Percentiles rank a stretch among this genome's conserved stretches.
These are phyloP conservation scores for Ganoderma sp. DNA, from an alignment of 1,284 basidiomycete genomes.

Conservation along the genomic window DNA sequence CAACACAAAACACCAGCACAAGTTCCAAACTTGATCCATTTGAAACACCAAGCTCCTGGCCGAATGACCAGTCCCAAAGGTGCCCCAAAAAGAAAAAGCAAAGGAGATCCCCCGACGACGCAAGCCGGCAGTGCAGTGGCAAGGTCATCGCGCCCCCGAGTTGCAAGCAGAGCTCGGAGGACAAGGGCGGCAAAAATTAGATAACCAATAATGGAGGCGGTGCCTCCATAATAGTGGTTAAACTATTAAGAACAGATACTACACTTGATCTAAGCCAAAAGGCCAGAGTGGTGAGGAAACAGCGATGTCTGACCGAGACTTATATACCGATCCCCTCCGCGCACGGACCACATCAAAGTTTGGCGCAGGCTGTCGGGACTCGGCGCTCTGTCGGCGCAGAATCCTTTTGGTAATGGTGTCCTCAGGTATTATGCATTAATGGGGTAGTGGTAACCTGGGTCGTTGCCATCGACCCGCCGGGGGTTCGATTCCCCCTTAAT, in stretches of 20 bases:
- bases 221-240: constrained; percentile 70
- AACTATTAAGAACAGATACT: constrained; percentile 92
- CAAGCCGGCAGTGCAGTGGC: constrained; percentile 34
- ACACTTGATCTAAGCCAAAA: constrained; percentile 97
- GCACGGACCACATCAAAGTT: constrained; percentile 29
- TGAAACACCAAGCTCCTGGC: constrained; percentile 20
- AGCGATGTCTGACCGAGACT: background rate
- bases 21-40: constrained; percentile 20
- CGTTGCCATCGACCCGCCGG: constrained; percentile 61
- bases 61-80: constrained; percentile 27
- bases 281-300: constrained; percentile 79
- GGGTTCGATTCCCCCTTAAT: constrained; percentile 69
- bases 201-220: constrained; percentile 41
- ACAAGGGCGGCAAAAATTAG: constrained; percentile 36
- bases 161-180: constrained; percentile 35
- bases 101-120: constrained; percentile 33
- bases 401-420: too few relatives aligned
- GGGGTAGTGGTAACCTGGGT: constrained; percentile 43
- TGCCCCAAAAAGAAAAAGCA: constrained; percentile 25
- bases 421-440: too few relatives aligned
- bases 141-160: constrained; percentile 35
- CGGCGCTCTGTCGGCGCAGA: too few relatives aligned
- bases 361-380: too few relatives aligned
- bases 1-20: background rate
- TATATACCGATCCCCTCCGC: constrained; percentile 15